A percentile compares a stretch with the other conserved stretches of the same genome.
These are phyloP conservation scores for Furculomyces boomerangus DNA, from an alignment of 371 early-diverging fungal genomes.

Conservation along the genomic window DNA sequence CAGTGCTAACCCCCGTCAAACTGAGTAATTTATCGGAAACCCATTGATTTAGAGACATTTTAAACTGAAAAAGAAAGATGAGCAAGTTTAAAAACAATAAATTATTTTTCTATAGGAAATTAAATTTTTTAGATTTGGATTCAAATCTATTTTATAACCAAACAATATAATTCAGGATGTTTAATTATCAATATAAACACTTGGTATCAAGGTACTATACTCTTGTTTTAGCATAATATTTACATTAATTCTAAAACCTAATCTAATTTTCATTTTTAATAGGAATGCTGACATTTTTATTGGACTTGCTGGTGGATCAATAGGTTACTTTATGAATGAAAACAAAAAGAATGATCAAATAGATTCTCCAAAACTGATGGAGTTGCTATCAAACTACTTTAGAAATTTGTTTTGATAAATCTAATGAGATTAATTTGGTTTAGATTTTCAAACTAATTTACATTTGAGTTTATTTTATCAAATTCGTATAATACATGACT, in stretches of 20 bases:
- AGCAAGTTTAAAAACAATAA: neutral
- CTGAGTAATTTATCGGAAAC: conserved; percentile 65
- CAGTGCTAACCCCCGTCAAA: conserved; percentile 22
- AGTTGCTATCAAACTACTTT: neutral
- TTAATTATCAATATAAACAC: neutral
- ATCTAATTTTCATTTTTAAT: neutral
- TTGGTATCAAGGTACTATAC: neutral
- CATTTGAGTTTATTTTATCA: no score
- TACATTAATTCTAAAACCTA: neutral
- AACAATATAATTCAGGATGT: neutral
- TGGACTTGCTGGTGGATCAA: neutral
- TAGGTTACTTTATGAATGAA: conserved; percentile 1
- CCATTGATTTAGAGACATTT: conserved; percentile 36
- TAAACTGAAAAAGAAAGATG: neutral
- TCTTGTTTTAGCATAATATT: neutral
- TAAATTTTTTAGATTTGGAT: no score
- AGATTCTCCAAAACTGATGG: neutral
- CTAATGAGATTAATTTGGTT: no score
- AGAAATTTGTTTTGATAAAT: no score
- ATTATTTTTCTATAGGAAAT: neutral
- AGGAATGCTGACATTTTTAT: conserved; percentile 1
- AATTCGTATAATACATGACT: no score
- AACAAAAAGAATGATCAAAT: neutral
- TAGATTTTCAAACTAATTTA: no score
- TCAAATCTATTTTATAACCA: no score